Evolutionary conservation across 2,329 filamentous ascomycete species (phyloP).

Genomic region (Cryphonectria nitschkei): DNA sequence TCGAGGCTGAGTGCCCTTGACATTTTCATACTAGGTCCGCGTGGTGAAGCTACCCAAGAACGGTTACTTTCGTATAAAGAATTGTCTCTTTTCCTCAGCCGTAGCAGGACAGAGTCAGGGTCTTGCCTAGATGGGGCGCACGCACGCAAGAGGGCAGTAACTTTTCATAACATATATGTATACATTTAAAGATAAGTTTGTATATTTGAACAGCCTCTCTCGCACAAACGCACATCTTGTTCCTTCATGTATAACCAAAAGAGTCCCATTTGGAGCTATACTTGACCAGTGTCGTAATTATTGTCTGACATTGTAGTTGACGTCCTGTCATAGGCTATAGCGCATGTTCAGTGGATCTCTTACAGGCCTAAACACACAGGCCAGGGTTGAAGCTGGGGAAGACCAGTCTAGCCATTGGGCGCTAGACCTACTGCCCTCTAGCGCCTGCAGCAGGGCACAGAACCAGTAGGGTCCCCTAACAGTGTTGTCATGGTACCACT

Average conservation of each 20-base stretch:
- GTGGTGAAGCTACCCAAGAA: background rate
- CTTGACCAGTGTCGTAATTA: background rate
- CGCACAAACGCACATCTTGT: no score
- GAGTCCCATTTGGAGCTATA: background rate
- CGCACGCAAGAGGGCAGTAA: background rate
- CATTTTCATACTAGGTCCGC: no score
- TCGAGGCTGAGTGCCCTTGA: no score
- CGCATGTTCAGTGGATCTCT: background rate
- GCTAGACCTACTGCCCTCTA: background rate
- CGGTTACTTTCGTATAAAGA: background rate
- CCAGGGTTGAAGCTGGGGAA: constrained; percentile 4
- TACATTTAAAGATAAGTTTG: no score
- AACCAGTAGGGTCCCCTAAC: background rate
- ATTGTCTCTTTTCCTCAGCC: background rate
- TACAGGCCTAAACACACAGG: background rate
- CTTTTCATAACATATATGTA: no score
- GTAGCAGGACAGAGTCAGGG: background rate
- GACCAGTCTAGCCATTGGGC: background rate
- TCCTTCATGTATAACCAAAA: no score
- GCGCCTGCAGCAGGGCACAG: background rate
- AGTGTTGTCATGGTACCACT: background rate
- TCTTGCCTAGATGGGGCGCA: background rate
- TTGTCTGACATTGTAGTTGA: background rate
- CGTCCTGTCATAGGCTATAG: background rate
- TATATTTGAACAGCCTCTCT: no score